Evolutionary conservation across 768 basidiomycete species (phyloP).

Genomic region (Lepiota subincarnata): DNA sequence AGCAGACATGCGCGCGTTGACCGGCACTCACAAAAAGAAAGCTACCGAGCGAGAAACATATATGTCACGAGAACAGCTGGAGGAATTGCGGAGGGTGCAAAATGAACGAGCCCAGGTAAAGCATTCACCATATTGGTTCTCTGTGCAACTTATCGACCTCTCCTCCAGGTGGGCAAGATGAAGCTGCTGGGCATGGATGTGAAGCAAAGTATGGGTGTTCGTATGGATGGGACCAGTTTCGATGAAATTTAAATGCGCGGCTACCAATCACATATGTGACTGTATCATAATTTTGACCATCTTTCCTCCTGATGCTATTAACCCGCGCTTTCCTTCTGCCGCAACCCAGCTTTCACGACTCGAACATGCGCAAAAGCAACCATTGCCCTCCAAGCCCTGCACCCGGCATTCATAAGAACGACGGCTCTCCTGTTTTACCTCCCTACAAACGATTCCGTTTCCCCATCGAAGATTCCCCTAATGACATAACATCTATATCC

Average conservation of each 20-base stretch:
- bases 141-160: not conserved
- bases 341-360: too few species aligned
- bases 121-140: not conserved
- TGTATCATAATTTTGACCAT: not conserved
- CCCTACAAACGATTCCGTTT: too few species aligned
- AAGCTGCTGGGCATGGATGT: conserved; percentile 86
- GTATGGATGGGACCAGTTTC: conserved; percentile 66
- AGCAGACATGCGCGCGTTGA: conserved; percentile 78
- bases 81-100: conserved; percentile 80
- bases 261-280: not conserved
- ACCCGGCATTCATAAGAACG: too few species aligned
- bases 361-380: too few species aligned
- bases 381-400: too few species aligned
- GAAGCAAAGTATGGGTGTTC: conserved; percentile 78
- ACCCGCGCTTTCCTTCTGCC: not conserved
- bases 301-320: not conserved
- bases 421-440: too few species aligned
- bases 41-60: conserved; percentile 66
- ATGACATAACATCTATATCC: too few species aligned
- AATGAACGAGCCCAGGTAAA: conserved; percentile 78
- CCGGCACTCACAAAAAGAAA: conserved; percentile 66
- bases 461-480: too few species aligned
- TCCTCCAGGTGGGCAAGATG: conserved; percentile 68
- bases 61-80: conserved; percentile 72
- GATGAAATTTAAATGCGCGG: conserved; percentile 18